Base-by-base conservation (phyloP, 2,329 filamentous ascomycete species). In the Aspergillus sp. region DNA sequence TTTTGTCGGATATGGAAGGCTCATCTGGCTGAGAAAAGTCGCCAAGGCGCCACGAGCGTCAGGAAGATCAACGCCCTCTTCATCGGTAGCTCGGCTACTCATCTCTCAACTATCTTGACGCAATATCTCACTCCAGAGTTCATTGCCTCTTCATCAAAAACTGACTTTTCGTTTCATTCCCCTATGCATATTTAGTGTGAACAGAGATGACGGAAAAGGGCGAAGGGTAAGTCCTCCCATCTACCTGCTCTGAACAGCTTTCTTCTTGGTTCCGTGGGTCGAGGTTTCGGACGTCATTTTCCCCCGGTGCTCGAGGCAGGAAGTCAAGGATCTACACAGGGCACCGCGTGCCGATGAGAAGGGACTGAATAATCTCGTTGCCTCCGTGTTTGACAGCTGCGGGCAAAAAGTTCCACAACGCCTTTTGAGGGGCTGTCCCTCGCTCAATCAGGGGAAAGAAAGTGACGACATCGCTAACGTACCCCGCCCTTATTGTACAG, bases 401-500 rank as follows among this genome's bases (percentile, higher is more conserved):
- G 28, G 17, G 17, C 45, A 57, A 49, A 28, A 4, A 38, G 31
- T 38, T 38, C 31, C 45, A 50, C 34, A 25, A 58, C 34, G 31
- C 8, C 41, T 23, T 48, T 19, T 7, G 28, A 23, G 19, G 22
- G 19, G n/a, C 8, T 30, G 9, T 30, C 47, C 23, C 38, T 38
- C 31, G 19, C 17, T 11, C 8, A 25, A 4, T 38, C 48, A 56
- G 31, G 46, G 41, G 45, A 49, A 51, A 17, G 25, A 23, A 19
- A 50, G 46, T 46, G 52, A 54, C 53, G 51, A 45, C 54, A 59
- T 52, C 60, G 66, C 72, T 76, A 67, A 76, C 60, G 72, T 71
- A 63, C 71, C 57, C 76, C 74, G 67, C 60, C 68, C 30, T 55
- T 66, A 43, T 68, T 59, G 54, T 60, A 58, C 66, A 79, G 77